Evolutionary conservation across 73 alveolate genomes (phyloP), one percentile per base, ranked within the genome.

Genomic region (Durusdinium trenchii): DNA sequence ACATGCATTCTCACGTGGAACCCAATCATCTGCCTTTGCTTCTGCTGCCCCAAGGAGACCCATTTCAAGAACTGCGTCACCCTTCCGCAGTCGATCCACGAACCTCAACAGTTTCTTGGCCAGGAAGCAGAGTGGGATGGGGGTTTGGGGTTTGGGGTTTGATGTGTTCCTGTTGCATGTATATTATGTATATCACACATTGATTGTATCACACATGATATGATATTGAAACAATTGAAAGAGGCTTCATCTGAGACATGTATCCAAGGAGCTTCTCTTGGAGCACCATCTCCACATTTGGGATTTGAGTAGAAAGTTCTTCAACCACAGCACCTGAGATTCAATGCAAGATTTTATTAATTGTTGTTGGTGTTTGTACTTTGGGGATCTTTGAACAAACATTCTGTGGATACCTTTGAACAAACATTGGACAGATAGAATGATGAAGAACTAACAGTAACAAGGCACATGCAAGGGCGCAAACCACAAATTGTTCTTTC

Each of bases 381-480:
- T 26, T 26, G 14, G n/a, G 85, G 36, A 51, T 38, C 3, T 14
- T 23, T 5, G 42, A 71, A 18, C 32, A 71, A 26, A 71, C 3
- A 14, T 5, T 7, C 2, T n/a, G 14, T 6, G 51, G 4, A 30
- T n/a, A 3, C 84, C 50, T 51, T 12, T 30, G 6, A 73, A 73
- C 6, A 6, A 73, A 6, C 3, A 7, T 73, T 30, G 30, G 40
- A n/a, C 20, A 32, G 6, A 32, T 6, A 6, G 84, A 3, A 36
- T n/a, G 18, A 73, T 6, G 30, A 46, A 48, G 50, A 20, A 45
- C 38, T 78, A 60, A 3, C 26, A 18, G 16, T 12, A 42, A 12
- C 92, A 82, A 54, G 95, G 60, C 23, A 36, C 95, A 85, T 52
- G 95, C 95, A 52, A 85, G 61, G 1, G 95, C 95, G 38, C 95